Evolutionary conservation across 1,284 basidiomycete species (phyloP).

Genomic region (Uromyces viciae-fabae): DNA sequence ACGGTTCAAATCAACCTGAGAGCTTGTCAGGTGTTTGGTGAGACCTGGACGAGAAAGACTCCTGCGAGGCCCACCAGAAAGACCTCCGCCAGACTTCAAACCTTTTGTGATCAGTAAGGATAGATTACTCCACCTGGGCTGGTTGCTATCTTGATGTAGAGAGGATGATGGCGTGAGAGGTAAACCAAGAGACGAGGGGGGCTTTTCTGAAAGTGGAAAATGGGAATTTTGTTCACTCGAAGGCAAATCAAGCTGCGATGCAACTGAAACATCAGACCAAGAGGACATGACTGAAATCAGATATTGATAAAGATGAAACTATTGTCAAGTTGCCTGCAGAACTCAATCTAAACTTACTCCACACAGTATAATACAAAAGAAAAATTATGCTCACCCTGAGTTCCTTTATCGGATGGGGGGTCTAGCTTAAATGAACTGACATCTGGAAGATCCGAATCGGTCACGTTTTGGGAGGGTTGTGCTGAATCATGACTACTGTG

Average conservation of each 20-base stretch:
- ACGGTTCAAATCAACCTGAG: constrained; percentile 17
- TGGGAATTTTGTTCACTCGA: background rate
- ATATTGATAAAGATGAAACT: background rate
- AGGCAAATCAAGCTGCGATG: background rate
- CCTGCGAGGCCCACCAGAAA: background rate
- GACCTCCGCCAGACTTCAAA: background rate
- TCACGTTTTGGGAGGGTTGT: constrained; percentile 7
- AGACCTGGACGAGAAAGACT: constrained; percentile 2
- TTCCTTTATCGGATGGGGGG: background rate
- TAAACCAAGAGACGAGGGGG: background rate
- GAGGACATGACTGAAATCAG: background rate
- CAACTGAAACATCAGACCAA: constrained; percentile 8
- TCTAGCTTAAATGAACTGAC: background rate
- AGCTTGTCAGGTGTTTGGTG: constrained; percentile 7
- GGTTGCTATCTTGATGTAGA: background rate
- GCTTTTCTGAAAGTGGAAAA: background rate
- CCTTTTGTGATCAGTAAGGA: constrained; percentile 19
- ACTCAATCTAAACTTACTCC: too few species aligned
- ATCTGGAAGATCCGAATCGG: background rate
- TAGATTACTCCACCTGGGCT: background rate
- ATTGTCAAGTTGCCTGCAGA: too few species aligned
- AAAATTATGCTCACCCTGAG: background rate
- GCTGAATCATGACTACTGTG: too few species aligned
- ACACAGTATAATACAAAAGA: background rate
- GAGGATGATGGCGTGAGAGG: constrained; percentile 2